These are phyloP conservation scores for Rhodotorula mucilaginosa DNA, from an alignment of 1,284 basidiomycete species.

Conservation along the genomic window DNA sequence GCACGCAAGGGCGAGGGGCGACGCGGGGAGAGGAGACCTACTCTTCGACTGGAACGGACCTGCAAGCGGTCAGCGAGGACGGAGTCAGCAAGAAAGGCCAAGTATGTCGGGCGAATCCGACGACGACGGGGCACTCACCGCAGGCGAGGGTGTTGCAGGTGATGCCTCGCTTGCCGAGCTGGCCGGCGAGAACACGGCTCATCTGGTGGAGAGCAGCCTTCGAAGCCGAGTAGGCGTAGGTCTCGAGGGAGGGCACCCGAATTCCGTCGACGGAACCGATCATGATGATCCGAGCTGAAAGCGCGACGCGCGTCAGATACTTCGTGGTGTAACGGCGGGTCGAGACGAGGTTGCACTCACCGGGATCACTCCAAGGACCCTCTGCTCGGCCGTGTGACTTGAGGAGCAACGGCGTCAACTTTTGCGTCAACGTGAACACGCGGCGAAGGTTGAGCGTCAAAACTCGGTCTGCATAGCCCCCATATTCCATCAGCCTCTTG, in stretches of 20 bases:
- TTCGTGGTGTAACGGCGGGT: neutral
- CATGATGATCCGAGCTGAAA: slow-evolving; percentile 42
- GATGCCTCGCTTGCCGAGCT: slow-evolving; percentile 62
- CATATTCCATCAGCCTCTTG: neutral
- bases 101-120: neutral
- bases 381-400: slow-evolving; percentile 38
- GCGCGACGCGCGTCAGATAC: neutral
- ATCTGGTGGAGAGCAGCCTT: slow-evolving; percentile 65
- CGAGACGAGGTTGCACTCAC: slow-evolving; percentile 52
- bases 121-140: slow-evolving; percentile 2
- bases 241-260: slow-evolving; percentile 55
- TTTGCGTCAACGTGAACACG: slow-evolving; percentile 68
- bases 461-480: slow-evolving; percentile 53
- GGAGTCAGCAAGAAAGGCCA: too few species aligned
- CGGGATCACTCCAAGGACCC: slow-evolving; percentile 45
- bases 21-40: neutral
- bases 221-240: slow-evolving; percentile 66
- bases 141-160: slow-evolving; percentile 68
- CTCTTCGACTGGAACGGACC: slow-evolving; percentile 52
- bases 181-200: slow-evolving; percentile 61
- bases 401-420: slow-evolving; percentile 57
- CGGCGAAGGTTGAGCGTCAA: slow-evolving; percentile 66
- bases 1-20: slow-evolving; percentile 43
- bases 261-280: slow-evolving; percentile 44
- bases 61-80: slow-evolving; percentile 18